Percentiles rank a stretch among this genome's conserved stretches.
These are phyloP conservation scores for Trichoderma simmonsii DNA, from an alignment of 2,329 filamentous ascomycete genomes.

Conservation along the genomic window DNA sequence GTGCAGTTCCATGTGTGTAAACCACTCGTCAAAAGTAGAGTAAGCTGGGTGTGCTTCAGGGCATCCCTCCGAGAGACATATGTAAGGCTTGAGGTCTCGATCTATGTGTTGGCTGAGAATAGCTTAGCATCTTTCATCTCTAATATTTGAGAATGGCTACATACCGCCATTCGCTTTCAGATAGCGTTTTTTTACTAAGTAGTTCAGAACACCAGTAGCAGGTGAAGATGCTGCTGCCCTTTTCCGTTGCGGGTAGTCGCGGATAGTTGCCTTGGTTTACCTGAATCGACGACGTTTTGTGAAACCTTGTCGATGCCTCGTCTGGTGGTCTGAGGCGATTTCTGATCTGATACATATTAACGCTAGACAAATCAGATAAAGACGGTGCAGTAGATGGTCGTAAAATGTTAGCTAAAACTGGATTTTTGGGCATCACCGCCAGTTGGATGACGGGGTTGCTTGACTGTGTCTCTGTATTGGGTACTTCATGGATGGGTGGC, in stretches of 20 bases:
- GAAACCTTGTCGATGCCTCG: background rate
- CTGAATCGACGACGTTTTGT: slow-evolving; percentile 9
- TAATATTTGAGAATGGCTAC: background rate
- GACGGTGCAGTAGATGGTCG: background rate
- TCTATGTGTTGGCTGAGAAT: slow-evolving; percentile 13
- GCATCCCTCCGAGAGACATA: slow-evolving; percentile 16
- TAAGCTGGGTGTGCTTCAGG: background rate
- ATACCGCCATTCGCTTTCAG: slow-evolving; percentile 3
- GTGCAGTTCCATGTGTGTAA: slow-evolving; percentile 11
- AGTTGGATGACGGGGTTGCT: too few species aligned
- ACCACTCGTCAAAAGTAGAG: slow-evolving; percentile 10
- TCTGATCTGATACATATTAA: slow-evolving; percentile 2
- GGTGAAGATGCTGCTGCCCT: background rate
- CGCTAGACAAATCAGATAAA: background rate
- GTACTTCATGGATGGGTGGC: background rate
- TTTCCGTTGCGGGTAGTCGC: background rate
- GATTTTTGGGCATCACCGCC: background rate
- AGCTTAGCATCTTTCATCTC: background rate
- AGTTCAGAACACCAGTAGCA: background rate
- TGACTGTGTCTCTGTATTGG: background rate
- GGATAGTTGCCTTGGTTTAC: slow-evolving; percentile 10
- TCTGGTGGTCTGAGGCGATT: background rate
- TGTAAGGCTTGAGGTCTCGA: slow-evolving; percentile 19
- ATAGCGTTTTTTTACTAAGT: background rate
- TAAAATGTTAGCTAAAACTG: background rate